Evolutionary conservation across 371 early-diverging fungal species (phyloP).

Genomic region (Massospora cicadina): DNA sequence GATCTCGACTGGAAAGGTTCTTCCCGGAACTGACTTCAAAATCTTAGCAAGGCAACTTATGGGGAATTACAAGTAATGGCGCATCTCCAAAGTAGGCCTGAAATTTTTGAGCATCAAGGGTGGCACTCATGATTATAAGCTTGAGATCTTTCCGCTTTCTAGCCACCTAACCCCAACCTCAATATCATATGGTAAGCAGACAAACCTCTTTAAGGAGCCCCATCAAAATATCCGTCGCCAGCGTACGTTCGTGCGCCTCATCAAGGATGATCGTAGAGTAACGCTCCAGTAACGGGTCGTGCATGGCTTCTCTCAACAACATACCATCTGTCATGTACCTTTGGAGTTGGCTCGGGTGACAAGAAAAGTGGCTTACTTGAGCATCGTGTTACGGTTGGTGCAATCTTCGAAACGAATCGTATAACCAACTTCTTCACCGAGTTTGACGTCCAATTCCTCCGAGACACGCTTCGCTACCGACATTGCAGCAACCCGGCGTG

Average conservation of each 20-base stretch:
- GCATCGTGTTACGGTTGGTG: slow-evolving; percentile 56
- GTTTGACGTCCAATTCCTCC: slow-evolving; percentile 75
- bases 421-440: slow-evolving; percentile 91
- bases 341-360: not conserved
- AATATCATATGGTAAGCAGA: not conserved
- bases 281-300: slow-evolving; percentile 61
- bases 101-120: slow-evolving; percentile 86
- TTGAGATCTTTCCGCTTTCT: slow-evolving; percentile 57
- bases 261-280: slow-evolving; percentile 92
- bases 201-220: slow-evolving; percentile 70
- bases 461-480: slow-evolving; percentile 93
- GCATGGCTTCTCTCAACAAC: slow-evolving; percentile 92
- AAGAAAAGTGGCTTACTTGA: slow-evolving; percentile 36
- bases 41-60: slow-evolving; percentile 4
- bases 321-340: slow-evolving; percentile 96
- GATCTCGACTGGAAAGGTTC: slow-evolving; percentile 77
- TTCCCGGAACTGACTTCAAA: slow-evolving; percentile 65
- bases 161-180: slow-evolving; percentile 15
- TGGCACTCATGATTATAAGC: slow-evolving; percentile 95
- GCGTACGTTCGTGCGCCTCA: slow-evolving; percentile 96
- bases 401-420: slow-evolving; percentile 93
- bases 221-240: slow-evolving; percentile 94
- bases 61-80: slow-evolving; percentile 20
- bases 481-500: slow-evolving; percentile 96
- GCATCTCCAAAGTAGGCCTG: slow-evolving; percentile 63